These are phyloP conservation scores for Leishmania arabica DNA, from an alignment of 208 protist species.

Conservation along the genomic window DNA sequence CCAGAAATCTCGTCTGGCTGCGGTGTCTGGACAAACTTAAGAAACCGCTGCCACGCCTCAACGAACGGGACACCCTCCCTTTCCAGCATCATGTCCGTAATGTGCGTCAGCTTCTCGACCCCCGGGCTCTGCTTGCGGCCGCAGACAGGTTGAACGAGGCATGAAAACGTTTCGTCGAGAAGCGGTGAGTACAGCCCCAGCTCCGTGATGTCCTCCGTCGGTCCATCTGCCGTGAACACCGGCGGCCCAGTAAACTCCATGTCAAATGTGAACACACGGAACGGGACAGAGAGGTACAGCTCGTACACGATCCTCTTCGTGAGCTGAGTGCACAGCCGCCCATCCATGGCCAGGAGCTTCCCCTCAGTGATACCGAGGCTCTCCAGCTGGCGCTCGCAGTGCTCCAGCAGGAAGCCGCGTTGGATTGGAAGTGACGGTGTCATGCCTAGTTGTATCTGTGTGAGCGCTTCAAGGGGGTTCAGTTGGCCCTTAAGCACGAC, in stretches of 20 bases:
- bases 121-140: slow-evolving; percentile 57
- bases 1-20: slow-evolving; percentile 71
- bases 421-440: slow-evolving; percentile 63
- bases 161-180: slow-evolving; percentile 71
- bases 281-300: slow-evolving; percentile 87
- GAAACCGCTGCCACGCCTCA: slow-evolving; percentile 74
- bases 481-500: slow-evolving; percentile 28
- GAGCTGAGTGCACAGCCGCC: slow-evolving; percentile 60
- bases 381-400: slow-evolving; percentile 74
- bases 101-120: slow-evolving; percentile 76
- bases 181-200: slow-evolving; percentile 83
- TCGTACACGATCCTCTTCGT: slow-evolving; percentile 74
- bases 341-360: slow-evolving; percentile 85
- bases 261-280: slow-evolving; percentile 88
- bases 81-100: slow-evolving; percentile 76
- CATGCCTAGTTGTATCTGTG: slow-evolving; percentile 86
- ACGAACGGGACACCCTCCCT: slow-evolving; percentile 74
- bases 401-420: slow-evolving; percentile 80
- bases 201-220: slow-evolving; percentile 90
- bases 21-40: slow-evolving; percentile 67
- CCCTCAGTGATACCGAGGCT: slow-evolving; percentile 71
- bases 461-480: slow-evolving; percentile 75
- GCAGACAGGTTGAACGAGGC: slow-evolving; percentile 63
- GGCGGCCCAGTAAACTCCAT: slow-evolving; percentile 90
- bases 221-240: slow-evolving; percentile 82